Evolutionary conservation across 768 basidiomycete species (phyloP), one percentile per base, ranked within the genome.

Genomic region (Lactarius vividus): DNA sequence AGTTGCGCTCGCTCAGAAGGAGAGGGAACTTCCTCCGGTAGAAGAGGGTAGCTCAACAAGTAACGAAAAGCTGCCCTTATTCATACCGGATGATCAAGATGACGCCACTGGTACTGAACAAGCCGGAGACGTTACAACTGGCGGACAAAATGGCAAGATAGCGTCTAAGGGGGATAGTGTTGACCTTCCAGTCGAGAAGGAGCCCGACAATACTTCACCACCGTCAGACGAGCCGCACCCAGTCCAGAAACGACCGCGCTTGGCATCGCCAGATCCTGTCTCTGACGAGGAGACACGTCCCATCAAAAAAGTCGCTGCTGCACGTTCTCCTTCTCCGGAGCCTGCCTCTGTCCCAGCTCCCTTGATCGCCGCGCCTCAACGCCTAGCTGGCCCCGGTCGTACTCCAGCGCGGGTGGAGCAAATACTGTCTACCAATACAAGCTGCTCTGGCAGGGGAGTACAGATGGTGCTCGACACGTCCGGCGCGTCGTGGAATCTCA

Each of bases 401-500:
- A 61, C 67, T 4, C 63, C 61, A 11, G 69, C 67, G 23, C 68
- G 67, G 20, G 69, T 70, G 2, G 69, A 70, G 33, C 56, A 59
- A 39, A 70, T 70, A 20, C 28, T 70, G 20, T 61, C 59, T 8
- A 58, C 52, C 23, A 55, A 62, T 52, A 64, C 65, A 33, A 65
- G 73, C 72, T 37, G 62, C 53, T 33, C 71, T 71, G 71, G 69
- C 69, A 66, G 73, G 65, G 52, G 74, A 59, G 72, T 76, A 7
- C 79, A 83, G 69, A 78, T 81, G 64, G 79, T 84, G 4, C 72
- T 88, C 39, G 80, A 78, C 70, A 89, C 88, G 0, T 75, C 79
- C 4, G 74, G 77, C 5, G 83, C 87, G 2, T 71, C 76, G 1
- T 89, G 87, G 83, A 80, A 79, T 63, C 67, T 79, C 20, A 71